Evolutionary conservation across 164 flowering plant species (phyloP), one percentile per base, ranked within the genome.

Genomic region (Umbilicus rupestris): DNA sequence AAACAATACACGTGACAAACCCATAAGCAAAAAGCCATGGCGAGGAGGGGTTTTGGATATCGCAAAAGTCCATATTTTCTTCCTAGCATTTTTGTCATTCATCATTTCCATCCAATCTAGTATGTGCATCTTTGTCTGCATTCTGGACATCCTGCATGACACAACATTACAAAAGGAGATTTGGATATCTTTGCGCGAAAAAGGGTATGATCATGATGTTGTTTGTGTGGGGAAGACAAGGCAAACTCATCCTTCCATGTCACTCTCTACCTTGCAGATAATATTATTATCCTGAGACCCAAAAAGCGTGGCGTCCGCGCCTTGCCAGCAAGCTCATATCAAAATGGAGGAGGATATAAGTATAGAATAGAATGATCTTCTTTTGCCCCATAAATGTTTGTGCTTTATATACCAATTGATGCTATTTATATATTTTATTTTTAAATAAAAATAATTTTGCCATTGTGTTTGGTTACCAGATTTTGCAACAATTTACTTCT

Each of bases 121-220:
- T 52, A 52, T 52, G 59, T 52, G 30, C 59, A 26, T 52, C 28
- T 52, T 52, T 52, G 59, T 52, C 31, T 52, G 11, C 59, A 52
- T 52, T 52, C 14, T 52, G 30, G 30, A 26, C 59, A 52, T 52
- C 30, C 59, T 52, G 55, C 55, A 49, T 49, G 1, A 49, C 20
- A 22, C 26, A 49, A 49, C n/a, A 2, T 35, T 55, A 11, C 60
- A 11, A 55, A 55, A 11, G 17, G 33, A 7, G 19, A 24, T 55
- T 28, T 55, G 33, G 60, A 55, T 55, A 55, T 11, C 1, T 28
- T 14, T 28, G 60, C 17, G 6, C 0, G 60, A 26, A 55, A 55
- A 55, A 55, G 60, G 33, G 60, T 55, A 26, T 28, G 60, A 55
- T 55, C 31, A 55, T 55, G 60, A 55, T 55, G 33, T 55, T 55